Percentiles rank a stretch among this genome's conserved stretches.
Evolutionary conservation across 78 protist genomes (phyloP).

Genomic region (Capsaspora owczarzaki): DNA sequence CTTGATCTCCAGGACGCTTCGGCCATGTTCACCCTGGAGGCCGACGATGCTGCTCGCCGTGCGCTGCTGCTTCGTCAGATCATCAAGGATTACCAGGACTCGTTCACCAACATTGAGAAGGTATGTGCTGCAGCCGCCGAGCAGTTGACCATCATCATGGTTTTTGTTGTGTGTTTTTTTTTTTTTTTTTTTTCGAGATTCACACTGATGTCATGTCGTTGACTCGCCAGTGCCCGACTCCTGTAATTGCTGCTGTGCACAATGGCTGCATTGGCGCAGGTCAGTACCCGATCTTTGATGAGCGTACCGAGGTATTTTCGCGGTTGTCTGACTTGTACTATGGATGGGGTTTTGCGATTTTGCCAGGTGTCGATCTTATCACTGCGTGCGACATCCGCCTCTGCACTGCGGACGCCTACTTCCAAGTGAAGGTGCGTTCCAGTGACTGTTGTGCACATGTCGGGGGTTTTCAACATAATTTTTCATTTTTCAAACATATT

Average conservation of each 20-base stretch:
- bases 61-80: background rate
- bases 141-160: background rate
- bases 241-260: conserved; percentile 57
- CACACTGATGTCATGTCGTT: background rate
- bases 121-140: background rate
- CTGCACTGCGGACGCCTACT: conserved; percentile 41
- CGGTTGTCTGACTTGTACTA: no score
- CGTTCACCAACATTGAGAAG: conserved; percentile 2
- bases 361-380: conserved; percentile 55
- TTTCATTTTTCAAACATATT: background rate
- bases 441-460: no score
- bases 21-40: background rate
- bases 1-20: background rate
- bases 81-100: background rate
- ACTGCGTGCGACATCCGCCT: conserved; percentile 61
- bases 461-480: no score
- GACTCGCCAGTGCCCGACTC: conserved; percentile 5
- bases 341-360: background rate
- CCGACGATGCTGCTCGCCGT: background rate
- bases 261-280: conserved; percentile 44
- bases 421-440: conserved; percentile 6
- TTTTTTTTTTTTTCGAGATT: background rate
- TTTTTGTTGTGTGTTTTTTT: background rate
- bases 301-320: no score
- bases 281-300: background rate